Base-by-base conservation (phyloP, 352 stramenopile species). In the Globisporangium yorkense region DNA sequence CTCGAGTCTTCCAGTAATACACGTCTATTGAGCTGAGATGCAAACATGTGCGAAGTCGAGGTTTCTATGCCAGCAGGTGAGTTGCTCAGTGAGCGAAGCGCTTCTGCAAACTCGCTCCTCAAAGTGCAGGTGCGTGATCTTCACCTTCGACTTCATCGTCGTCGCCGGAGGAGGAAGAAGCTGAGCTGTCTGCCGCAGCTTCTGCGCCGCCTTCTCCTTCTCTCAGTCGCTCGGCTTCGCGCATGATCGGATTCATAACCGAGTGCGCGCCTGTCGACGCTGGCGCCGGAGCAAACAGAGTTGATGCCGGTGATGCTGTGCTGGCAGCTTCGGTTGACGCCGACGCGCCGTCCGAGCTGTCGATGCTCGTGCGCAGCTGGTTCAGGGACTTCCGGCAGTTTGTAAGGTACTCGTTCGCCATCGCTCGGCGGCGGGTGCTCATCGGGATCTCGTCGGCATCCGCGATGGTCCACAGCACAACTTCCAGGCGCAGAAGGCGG, bases 401-500 rank as follows among this genome's bases (percentile, higher is more conserved):
- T 39, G 63, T 63, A 2, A 70, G 65, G 52, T 78, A 84, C 44
- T 80, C 74, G 31, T 71, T 54, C 12, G 63, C 58, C 62, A 77
- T 79, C 2, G 50, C 70, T 40, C 67, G 68, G 20, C 49, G 64
- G 27, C 60, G 58, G 7, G 52, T 59, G 41, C 55, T 69, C 53
- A 82, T 60, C 31, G 66, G 46, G 41, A 80, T 40, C 39, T 67
- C 66, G 0, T 65, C 53, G 20, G 59, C 62, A 10, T 45, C 57
- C 13, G 77, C 31, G 18, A 87, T 45, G 15, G 74, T 53, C 16
- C 59, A 54, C 39, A 89, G 57, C 45, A 79, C 61, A 5, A 66
- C 74, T 58, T 82, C 66, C 2, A 89, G 66, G 46, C 73, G 84
- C 54, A 77, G 51, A 18, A 87, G 64, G 1, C 74, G 75, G 47